Base-by-base conservation (phyloP, 148 eudicot species). In the Rhododendron mucronatum region DNA sequence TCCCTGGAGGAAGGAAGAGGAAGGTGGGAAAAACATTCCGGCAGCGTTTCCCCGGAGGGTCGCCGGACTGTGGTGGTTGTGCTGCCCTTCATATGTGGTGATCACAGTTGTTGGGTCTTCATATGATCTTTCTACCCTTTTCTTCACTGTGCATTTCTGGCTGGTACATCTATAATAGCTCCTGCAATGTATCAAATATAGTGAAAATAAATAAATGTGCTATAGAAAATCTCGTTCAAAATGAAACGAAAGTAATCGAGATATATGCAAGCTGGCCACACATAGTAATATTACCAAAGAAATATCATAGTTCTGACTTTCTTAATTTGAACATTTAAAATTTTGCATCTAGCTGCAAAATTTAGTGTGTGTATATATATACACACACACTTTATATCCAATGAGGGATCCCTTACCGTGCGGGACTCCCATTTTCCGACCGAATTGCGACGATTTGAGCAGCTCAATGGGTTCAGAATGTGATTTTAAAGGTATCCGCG, bases 131-230 rank as follows among this genome's bases (percentile, higher is more conserved):
- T 89, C 91, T 0, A 89, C 85, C 12, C 89, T 84, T 47, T 89
- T 89, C 91, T 89, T 89, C 79, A 89, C 89, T 1, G 47, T 44
- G 82, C 91, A 89, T 23, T 89, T 89, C 53, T 85, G 89, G 51
- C 71, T 87, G 9, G 91, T 89, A 84, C 91, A 89, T 75, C 88
- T 73, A 44, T 89, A 89, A 44, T 89, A 89, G 71, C 89, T 89
- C 91, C 91, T 89, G 74, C 28, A 77, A 84, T 26, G 28, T 28
- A 69, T 28, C 7, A 23, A 30, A 15, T 0, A 78, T 59, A 59
- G n/a, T 6, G n/a, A 59, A 59, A 59, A 59, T 59, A 1, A 59
- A 21, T 21, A 59, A 20, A 57, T 57, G 63, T 57, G 23, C 63
- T 53, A 13, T 71, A 71, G 3, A 65, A 23, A 65, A 71, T 26